A percentile compares a stretch with the other conserved stretches of the same genome.
phyloP scores from a whole-genome alignment of 805 yeast genomes.

The Nakazawaea molendinolei region DNA sequence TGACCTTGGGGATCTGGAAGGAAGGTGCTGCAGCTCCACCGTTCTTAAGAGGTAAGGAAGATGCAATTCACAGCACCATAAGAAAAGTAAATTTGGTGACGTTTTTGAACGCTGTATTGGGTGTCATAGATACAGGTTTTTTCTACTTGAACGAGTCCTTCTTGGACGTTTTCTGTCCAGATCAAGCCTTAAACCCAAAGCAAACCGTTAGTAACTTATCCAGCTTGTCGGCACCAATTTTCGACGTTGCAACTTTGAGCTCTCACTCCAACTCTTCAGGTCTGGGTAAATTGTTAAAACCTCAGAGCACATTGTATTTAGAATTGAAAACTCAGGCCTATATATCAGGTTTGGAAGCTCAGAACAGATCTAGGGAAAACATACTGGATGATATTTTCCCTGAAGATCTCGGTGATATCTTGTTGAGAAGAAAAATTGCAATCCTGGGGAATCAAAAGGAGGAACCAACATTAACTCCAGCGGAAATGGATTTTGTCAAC shows the following conservation, averaged over 20 bases:
- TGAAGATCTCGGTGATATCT: constrained; percentile 43
- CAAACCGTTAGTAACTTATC: constrained; percentile 24
- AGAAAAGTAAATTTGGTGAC: constrained; percentile 86
- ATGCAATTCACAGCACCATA: constrained; percentile 54
- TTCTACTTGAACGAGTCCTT: constrained; percentile 80
- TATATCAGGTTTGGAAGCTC: constrained; percentile 74
- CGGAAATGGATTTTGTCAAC: constrained; percentile 72
- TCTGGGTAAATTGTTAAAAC: constrained; percentile 47
- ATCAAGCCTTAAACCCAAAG: constrained; percentile 46
- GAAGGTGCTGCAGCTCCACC: constrained; percentile 53
- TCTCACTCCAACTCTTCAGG: constrained; percentile 2
- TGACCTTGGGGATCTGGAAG: constrained; percentile 68
- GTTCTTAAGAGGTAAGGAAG: constrained; percentile 54
- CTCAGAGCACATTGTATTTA: constrained; percentile 71
- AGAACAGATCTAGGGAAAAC: constrained; percentile 54
- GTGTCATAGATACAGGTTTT: constrained; percentile 81
- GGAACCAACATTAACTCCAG: constrained; percentile 48
- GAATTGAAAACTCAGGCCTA: constrained; percentile 95
- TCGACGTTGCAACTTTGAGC: constrained; percentile 4
- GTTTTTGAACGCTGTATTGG: constrained; percentile 79
- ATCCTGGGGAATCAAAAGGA: constrained; percentile 17
- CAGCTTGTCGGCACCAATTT: neutral
- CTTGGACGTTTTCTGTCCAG: constrained; percentile 81
- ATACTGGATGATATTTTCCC: constrained; percentile 77
- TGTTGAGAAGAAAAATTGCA: constrained; percentile 29